Conservation (phyloP, 75 land plant species). For the Pinus tabuliformis region DNA sequence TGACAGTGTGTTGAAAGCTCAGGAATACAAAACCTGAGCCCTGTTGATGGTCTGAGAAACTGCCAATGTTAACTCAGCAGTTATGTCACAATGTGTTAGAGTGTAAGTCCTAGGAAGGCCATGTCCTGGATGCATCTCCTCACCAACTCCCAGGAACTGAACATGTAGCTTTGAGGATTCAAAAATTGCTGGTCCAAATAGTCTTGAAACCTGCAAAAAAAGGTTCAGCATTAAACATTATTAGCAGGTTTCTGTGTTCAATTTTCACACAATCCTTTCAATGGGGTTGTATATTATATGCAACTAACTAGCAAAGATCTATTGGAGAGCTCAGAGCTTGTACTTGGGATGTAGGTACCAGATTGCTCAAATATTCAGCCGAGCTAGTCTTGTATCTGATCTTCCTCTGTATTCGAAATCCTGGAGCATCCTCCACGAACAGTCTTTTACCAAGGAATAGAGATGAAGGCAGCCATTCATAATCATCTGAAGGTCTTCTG, state of each 20-base stretch:
- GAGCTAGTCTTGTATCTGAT: background rate
- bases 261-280: too few species aligned
- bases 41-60: constrained; percentile 62
- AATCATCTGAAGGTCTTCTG: background rate
- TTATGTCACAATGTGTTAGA: constrained; percentile 86
- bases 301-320: too few species aligned
- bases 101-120: constrained; percentile 70
- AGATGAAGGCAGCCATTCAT: background rate
- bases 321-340: too few species aligned
- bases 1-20: background rate
- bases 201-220: constrained; percentile 39
- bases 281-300: too few species aligned
- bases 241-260: too few species aligned
- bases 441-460: background rate
- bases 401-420: background rate
- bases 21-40: constrained; percentile 52
- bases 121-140: constrained; percentile 26
- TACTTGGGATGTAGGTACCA: background rate
- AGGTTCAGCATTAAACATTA: too few species aligned
- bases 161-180: constrained; percentile 89
- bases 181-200: constrained; percentile 81
- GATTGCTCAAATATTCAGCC: background rate
- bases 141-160: constrained; percentile 44
- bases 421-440: background rate
- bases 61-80: constrained; percentile 80